A percentile compares a stretch with the other conserved stretches of the same genome.
Evolutionary conservation across 495 filamentous ascomycete genomes (phyloP).

Genomic region (Physcia stellaris): DNA sequence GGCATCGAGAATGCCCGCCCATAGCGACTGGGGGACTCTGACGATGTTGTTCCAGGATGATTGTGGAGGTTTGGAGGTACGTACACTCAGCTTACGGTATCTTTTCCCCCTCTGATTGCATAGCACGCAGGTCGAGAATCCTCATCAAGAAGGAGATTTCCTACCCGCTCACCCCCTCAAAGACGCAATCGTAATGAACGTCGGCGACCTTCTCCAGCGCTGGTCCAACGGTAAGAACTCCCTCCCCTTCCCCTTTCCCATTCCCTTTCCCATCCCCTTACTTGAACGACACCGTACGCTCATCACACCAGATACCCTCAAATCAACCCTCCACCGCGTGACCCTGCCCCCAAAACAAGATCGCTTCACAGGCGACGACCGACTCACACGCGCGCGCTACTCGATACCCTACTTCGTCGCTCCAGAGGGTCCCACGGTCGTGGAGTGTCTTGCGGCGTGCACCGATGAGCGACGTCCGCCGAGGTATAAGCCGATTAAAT

Average conservation of each 20-base stretch:
- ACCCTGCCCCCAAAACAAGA: slow-evolving; percentile 17
- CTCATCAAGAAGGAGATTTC: slow-evolving; percentile 32
- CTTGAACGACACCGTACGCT: not conserved
- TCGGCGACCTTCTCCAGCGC: slow-evolving; percentile 51
- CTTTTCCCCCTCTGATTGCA: not conserved
- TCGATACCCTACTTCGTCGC: slow-evolving; percentile 50
- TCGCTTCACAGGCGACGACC: slow-evolving; percentile 25
- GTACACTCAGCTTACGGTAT: not conserved
- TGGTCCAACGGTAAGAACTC: slow-evolving; percentile 40
- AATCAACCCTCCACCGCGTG: slow-evolving; percentile 46
- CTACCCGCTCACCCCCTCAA: slow-evolving; percentile 38
- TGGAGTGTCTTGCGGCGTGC: slow-evolving; percentile 37
- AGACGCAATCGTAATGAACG: slow-evolving; percentile 50
- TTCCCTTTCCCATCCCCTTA: too few species aligned
- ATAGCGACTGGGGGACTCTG: slow-evolving; percentile 37
- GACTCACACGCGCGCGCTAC: slow-evolving; percentile 29
- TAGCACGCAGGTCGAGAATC: slow-evolving; percentile 37
- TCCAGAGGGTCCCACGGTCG: slow-evolving; percentile 23
- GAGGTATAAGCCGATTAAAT: slow-evolving; percentile 43
- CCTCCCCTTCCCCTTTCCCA: slow-evolving; percentile 11
- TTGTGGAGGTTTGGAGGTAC: slow-evolving; percentile 32
- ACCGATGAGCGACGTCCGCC: slow-evolving; percentile 37
- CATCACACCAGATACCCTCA: slow-evolving; percentile 18
- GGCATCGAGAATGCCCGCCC: slow-evolving; percentile 39
- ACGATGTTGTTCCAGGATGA: slow-evolving; percentile 39